Conservation (phyloP, 2,329 filamentous ascomycete genomes). For the Akanthomyces uredinophilus region DNA sequence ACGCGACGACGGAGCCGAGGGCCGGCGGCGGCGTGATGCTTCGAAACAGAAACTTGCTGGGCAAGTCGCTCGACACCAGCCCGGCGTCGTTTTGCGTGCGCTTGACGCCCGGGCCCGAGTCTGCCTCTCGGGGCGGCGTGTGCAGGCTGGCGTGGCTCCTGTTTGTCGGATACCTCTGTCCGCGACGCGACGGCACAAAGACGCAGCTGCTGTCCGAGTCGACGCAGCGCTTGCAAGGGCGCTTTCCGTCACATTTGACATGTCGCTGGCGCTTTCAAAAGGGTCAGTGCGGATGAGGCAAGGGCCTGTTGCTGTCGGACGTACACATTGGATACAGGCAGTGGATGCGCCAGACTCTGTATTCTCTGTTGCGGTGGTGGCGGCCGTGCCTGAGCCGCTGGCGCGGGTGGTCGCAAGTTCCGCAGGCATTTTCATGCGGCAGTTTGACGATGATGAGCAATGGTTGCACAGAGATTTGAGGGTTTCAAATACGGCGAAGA, state of each 20-base stretch:
- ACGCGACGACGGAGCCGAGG: neutral
- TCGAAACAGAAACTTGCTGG: neutral
- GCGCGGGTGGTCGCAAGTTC: neutral
- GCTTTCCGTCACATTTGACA: slow-evolving; percentile 3
- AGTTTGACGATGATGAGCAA: no score
- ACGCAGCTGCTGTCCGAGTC: slow-evolving; percentile 5
- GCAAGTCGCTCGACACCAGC: neutral
- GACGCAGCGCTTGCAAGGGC: neutral
- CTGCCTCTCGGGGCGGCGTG: neutral
- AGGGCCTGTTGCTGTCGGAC: neutral
- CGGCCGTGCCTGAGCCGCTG: neutral
- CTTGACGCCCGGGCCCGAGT: neutral
- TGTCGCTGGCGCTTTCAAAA: neutral
- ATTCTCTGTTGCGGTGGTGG: neutral
- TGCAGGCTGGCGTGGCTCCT: no score
- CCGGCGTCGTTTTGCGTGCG: neutral
- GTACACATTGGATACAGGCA: slow-evolving; percentile 1
- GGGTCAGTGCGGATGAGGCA: neutral
- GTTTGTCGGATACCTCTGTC: neutral
- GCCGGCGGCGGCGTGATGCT: neutral
- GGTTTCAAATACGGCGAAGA: neutral
- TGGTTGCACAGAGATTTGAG: neutral
- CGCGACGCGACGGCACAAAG: slow-evolving; percentile 6
- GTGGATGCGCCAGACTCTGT: neutral
- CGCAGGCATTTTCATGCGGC: neutral